A percentile compares a stretch with the other conserved stretches of the same genome.
phyloP scores from a whole-genome alignment of 1,284 basidiomycete species.

The Cryptococcus amylolentus region DNA sequence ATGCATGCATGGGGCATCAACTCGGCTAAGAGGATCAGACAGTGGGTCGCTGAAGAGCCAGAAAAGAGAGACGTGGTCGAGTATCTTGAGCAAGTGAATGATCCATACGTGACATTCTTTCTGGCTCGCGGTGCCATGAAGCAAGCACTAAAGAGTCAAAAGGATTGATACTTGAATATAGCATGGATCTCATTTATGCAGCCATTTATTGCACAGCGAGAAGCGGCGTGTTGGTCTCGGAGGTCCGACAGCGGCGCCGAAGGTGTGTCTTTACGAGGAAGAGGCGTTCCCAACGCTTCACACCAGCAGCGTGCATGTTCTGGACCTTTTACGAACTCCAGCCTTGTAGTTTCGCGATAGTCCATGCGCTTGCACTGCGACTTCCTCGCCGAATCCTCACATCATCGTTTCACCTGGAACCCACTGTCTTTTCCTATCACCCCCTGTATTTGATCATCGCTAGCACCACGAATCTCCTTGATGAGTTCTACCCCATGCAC shows the following conservation, averaged over 20 bases:
- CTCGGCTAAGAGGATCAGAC: not conserved
- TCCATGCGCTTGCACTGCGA: too few species aligned
- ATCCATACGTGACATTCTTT: not conserved
- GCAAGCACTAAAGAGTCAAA: not conserved
- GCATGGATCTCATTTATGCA: too few species aligned
- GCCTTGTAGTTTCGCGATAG: too few species aligned
- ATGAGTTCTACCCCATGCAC: constrained; percentile 37
- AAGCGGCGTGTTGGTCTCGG: too few species aligned
- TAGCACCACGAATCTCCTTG: constrained; percentile 23
- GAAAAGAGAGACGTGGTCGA: not conserved
- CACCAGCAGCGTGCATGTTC: too few species aligned
- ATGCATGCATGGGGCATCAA: not conserved
- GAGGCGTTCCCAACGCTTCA: too few species aligned
- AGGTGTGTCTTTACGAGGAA: too few species aligned
- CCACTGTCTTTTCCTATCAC: constrained; percentile 19
- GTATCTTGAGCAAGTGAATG: not conserved
- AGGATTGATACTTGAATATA: too few species aligned
- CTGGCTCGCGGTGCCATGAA: not conserved
- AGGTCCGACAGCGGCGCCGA: too few species aligned
- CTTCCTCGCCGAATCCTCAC: too few species aligned
- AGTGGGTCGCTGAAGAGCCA: not conserved
- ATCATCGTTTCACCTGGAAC: constrained; percentile 23
- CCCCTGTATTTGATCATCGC: constrained; percentile 24
- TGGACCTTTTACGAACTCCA: too few species aligned
- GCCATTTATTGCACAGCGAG: too few species aligned